These are phyloP conservation scores for Flagelloscypha sp. DNA, from an alignment of 768 basidiomycete genomes.

Conservation along the genomic window DNA sequence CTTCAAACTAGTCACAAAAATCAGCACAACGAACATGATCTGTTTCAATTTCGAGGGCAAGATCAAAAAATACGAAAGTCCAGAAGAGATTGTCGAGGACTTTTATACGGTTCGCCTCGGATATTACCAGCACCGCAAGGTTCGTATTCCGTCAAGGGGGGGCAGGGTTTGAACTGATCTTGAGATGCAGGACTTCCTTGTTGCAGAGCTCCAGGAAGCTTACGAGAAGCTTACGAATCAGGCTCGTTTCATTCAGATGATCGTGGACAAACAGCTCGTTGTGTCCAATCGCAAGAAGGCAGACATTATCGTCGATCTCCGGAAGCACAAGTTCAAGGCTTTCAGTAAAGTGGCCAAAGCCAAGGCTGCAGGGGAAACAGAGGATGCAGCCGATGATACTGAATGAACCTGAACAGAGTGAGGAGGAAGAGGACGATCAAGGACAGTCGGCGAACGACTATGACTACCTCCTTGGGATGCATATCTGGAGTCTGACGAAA, in stretches of 20 bases:
- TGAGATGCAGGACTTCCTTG: constrained; percentile 71
- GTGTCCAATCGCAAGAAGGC: constrained; percentile 85
- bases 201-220: constrained; percentile 69
- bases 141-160: constrained; percentile 25
- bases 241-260: constrained; percentile 95
- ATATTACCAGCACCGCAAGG: constrained; percentile 96
- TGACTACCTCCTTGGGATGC: constrained; percentile 92
- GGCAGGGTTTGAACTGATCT: neutral
- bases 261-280: constrained; percentile 72
- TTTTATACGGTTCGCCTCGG: constrained; percentile 86
- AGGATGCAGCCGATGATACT: constrained; percentile 46
- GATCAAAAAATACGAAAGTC: constrained; percentile 84
- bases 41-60: constrained; percentile 95
- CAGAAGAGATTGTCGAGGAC: constrained; percentile 89
- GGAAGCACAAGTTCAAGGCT: constrained; percentile 77
- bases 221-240: constrained; percentile 89
- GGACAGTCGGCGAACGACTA: constrained; percentile 49
- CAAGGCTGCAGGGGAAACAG: constrained; percentile 58
- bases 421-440: constrained; percentile 37
- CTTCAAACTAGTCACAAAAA: constrained; percentile 81
- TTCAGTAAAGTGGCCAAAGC: constrained; percentile 77
- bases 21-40: constrained; percentile 96
- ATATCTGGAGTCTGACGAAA: constrained; percentile 89
- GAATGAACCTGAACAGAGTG: constrained; percentile 49
- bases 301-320: constrained; percentile 78